A percentile compares a stretch with the other conserved stretches of the same genome.
These are phyloP conservation scores for Leccinum subfulvum DNA, from an alignment of 1,284 basidiomycete genomes.

Conservation along the genomic window DNA sequence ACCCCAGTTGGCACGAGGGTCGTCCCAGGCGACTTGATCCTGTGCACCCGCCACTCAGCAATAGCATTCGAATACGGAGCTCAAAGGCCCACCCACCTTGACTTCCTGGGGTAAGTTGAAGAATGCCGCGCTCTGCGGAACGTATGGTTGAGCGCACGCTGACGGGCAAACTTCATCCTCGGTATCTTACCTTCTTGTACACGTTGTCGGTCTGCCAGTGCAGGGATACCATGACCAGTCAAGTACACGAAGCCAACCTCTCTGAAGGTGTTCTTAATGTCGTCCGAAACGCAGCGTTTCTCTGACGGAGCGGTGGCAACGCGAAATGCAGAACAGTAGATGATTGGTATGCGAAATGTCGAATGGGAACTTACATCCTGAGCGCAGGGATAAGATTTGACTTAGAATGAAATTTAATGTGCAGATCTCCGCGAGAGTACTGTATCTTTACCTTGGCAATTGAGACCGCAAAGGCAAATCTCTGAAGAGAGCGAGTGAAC, in stretches of 20 bases:
- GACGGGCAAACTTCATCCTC: background rate
- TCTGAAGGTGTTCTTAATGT: constrained; percentile 76
- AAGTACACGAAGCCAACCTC: constrained; percentile 77
- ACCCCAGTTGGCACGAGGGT: constrained; percentile 80
- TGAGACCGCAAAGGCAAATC: background rate
- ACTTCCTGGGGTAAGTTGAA: constrained; percentile 62
- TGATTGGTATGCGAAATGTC: constrained; percentile 63
- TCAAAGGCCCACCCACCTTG: constrained; percentile 46
- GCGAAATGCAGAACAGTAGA: constrained; percentile 73
- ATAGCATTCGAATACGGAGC: background rate
- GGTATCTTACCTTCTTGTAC: constrained; percentile 55
- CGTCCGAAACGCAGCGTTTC: constrained; percentile 61
- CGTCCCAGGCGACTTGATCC: constrained; percentile 70
- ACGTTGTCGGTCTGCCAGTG: constrained; percentile 40
- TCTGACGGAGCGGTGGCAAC: constrained; percentile 48
- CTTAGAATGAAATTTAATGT: no score
- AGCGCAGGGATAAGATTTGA: background rate
- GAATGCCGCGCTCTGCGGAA: constrained; percentile 65
- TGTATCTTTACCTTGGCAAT: constrained; percentile 14
- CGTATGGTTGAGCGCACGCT: background rate
- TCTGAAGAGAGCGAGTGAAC: constrained; percentile 16
- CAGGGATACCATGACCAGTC: constrained; percentile 63
- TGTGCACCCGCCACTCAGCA: constrained; percentile 26
- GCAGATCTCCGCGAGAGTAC: constrained; percentile 30
- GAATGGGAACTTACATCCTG: constrained; percentile 30